Base-by-base conservation (phyloP, 1,139 yeast species). In the Diutina sp. region DNA sequence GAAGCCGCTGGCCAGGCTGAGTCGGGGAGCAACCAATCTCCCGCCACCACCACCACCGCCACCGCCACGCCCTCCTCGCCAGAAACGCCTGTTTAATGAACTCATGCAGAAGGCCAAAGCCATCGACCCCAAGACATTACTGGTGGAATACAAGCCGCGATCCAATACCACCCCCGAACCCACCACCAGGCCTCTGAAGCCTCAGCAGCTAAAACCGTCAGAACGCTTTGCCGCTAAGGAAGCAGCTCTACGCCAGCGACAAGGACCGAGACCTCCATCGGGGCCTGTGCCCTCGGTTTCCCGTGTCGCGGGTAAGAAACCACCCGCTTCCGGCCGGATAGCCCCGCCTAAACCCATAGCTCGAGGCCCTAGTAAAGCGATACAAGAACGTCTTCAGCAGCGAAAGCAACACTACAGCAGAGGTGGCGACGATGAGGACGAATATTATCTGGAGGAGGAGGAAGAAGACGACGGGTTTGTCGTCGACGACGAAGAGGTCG, bases 101-200 rank as follows among this genome's bases (percentile, higher is more conserved):
- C 71, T 87, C 59, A 85, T 86, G 89, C 81, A 80, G 61, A 81
- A 82, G 64, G 93, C 93, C 0, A 81, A 82, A n/a, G 69, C 72
- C 35, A 78, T 82, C 14, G 83, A 76, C 58, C 72, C 72, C 55
- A 66, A 68, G 55, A 76, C 75, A 60, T 67, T 77, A 47, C 69
- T 76, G 4, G 72, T 77, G 29, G 12, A 14, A 18, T 46, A 6
- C 32, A 29, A 12, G 12, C 38, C 28, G 9, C 41, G 45, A 29
- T 21, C 28, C 18, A 18, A 12, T 25, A n/a, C 12, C 35, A 18
- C 25, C 38, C 56, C 25, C 55, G 52, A 5, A 8, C 38, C 18
- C 16, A 29, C 18, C 16, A 16, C 35, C 47, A 35, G 47, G 7
- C 46, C 58, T 4, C 58, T 62, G 55, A 63, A 65, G 0, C 72